These are phyloP conservation scores for Pseudocercospora cruenta DNA, from an alignment of 2,329 filamentous ascomycete genomes.

Conservation along the genomic window DNA sequence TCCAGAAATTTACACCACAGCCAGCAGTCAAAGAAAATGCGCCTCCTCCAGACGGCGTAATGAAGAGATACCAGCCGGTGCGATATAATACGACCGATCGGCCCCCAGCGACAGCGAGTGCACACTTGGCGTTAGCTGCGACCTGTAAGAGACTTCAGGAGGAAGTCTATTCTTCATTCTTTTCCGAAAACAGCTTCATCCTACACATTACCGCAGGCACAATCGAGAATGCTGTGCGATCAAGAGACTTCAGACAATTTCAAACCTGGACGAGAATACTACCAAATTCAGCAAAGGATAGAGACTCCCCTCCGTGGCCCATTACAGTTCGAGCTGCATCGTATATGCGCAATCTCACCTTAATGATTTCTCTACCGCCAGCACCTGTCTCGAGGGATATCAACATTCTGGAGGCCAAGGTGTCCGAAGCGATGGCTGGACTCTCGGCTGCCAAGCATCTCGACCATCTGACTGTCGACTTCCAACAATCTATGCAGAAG, in stretches of 20 bases:
- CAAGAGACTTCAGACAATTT: not conserved
- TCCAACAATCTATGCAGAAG: conserved; percentile 2
- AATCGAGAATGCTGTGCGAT: conserved; percentile 1
- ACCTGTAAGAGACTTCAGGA: conserved; percentile 10
- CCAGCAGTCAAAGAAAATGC: not conserved
- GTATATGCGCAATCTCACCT: conserved; percentile 9
- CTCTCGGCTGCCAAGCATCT: conserved; percentile 3
- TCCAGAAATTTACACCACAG: conserved; percentile 12
- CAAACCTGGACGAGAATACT: conserved; percentile 10
- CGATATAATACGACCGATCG: not conserved
- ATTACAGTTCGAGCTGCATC: conserved; percentile 7
- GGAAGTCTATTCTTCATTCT: not conserved
- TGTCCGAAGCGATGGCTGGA: not conserved
- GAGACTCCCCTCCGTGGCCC: not conserved
- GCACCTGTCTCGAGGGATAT: conserved; percentile 1
- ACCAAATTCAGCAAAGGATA: not conserved
- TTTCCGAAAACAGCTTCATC: conserved; percentile 11
- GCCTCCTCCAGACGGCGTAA: not conserved
- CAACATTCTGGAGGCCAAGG: not conserved
- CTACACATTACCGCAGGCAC: conserved; percentile 10
- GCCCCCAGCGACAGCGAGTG: not conserved
- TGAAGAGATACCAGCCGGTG: not conserved
- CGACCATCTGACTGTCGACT: not conserved
- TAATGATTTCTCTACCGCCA: conserved; percentile 10
- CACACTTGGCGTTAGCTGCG: conserved; percentile 3